A percentile compares a stretch with the other conserved stretches of the same genome.
Conservation (phyloP, 73 alveolate species). For the Symbiodinium natans region DNA sequence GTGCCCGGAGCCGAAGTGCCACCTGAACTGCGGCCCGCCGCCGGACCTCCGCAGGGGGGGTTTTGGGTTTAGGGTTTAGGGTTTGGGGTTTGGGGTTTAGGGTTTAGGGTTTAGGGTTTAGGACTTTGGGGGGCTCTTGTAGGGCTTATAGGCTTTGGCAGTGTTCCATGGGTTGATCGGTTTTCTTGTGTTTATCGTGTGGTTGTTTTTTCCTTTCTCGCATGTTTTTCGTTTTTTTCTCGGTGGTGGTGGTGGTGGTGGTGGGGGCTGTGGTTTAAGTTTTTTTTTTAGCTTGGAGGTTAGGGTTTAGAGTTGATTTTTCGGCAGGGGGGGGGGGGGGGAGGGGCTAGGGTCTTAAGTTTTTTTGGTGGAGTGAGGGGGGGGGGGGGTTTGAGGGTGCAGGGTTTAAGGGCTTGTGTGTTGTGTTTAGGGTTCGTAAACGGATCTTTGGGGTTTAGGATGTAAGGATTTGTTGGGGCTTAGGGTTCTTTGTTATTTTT, state of each 20-base stretch:
- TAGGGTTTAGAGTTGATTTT: too few relatives aligned
- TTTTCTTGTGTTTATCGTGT: not conserved
- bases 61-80: not conserved
- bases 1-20: constrained; percentile 86
- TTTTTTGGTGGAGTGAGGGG: too few relatives aligned
- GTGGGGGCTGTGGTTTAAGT: not conserved
- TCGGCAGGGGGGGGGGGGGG: too few relatives aligned
- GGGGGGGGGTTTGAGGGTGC: too few relatives aligned
- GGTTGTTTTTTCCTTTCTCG: not conserved
- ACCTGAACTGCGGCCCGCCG: constrained; percentile 67
- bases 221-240: not conserved
- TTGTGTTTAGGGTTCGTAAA: too few relatives aligned
- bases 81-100: not conserved
- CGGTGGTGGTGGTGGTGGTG: not conserved
- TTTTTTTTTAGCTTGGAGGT: too few relatives aligned
- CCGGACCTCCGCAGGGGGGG: constrained; percentile 25
- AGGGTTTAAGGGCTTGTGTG: too few relatives aligned
- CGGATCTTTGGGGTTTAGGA: too few relatives aligned
- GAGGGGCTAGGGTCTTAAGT: too few relatives aligned
- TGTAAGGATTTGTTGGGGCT: too few relatives aligned
- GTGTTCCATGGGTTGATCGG: too few relatives aligned
- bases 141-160: not conserved
- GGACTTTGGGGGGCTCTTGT: not conserved
- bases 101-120: not conserved
- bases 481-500: too few relatives aligned